Evolutionary conservation across 176 grass and related monocot genomes (phyloP).

Genomic region (Sorghum bicolor): Sorghum_bicolor_NCBIv3 NC_012872.2:63424001-63424500

Average conservation of each 20-base stretch:
- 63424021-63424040: constrained; percentile 19
- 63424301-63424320: background rate
- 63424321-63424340: background rate
- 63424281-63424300: background rate
- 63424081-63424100: background rate
- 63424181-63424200: constrained; percentile 70
- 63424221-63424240: background rate
- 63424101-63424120: constrained; percentile 53
- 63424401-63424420: constrained; percentile 86
- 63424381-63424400: constrained; percentile 65
- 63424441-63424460: constrained; percentile 78
- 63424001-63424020: background rate
- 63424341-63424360: constrained; percentile 20
- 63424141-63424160: constrained; percentile 95
- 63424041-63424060: constrained; percentile 2
- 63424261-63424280: background rate
- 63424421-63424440: constrained; percentile 86
- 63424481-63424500: constrained; percentile 44
- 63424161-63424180: constrained; percentile 89
- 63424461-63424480: constrained; percentile 58
- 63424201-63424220: background rate
- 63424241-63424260: constrained; percentile 6
- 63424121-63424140: constrained; percentile 99
- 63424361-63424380: background rate
- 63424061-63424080: background rate